Evolutionary conservation across 1,284 basidiomycete genomes (phyloP), one percentile per base, ranked within the genome.

Genomic region (Bjerkandera adusta): DNA sequence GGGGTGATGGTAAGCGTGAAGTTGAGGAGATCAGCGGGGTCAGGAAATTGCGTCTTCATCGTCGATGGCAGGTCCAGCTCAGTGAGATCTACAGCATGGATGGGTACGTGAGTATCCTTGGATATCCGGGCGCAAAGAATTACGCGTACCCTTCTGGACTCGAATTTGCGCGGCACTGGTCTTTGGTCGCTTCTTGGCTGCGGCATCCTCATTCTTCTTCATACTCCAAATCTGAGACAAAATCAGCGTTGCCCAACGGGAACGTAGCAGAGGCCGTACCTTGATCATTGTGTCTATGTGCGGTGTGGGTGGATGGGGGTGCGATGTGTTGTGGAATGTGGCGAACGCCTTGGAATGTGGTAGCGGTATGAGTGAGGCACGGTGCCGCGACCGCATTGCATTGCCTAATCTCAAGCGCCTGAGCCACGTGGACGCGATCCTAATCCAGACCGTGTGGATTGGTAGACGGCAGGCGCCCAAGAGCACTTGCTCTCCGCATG

Each of bases 151-250:
- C 77, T 99, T 99, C 77, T 99, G 97, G 12, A 98, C 94, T 47
- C 96, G 85, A 64, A 99, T 89, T 69, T 98, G 95, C 26, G 97
- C 96, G 10, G 96, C 94, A 59, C 90, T 92, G 43, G 92, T 97
- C 82, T 97, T 97, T 37, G 94, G 93, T 76, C 89, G 92, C 81
- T 85, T 95, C 85, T 93, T 96, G 13, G 87, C 84, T 45, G 91
- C 90, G 48, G 90, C 90, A 64, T 95, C 90, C 73, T 95, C 90
- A 60, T 83, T 89, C 84, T 97, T 96, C 83, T 97, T 97, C 84
- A 97, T 89, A 58, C 85, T 91, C 89, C 94, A 97, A 62, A 97
- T 96, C 94, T 97, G 58, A 30, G 22, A n/a, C n/a, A n/a, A 24
- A 24, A 12, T 11, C n/a, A 5, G 16, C 40, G n/a, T 30, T 21